A percentile compares a stretch with the other conserved stretches of the same genome.
These are phyloP conservation scores for Paecilomyces dactylethromorphus DNA, from an alignment of 2,329 filamentous ascomycete genomes.

Conservation along the genomic window DNA sequence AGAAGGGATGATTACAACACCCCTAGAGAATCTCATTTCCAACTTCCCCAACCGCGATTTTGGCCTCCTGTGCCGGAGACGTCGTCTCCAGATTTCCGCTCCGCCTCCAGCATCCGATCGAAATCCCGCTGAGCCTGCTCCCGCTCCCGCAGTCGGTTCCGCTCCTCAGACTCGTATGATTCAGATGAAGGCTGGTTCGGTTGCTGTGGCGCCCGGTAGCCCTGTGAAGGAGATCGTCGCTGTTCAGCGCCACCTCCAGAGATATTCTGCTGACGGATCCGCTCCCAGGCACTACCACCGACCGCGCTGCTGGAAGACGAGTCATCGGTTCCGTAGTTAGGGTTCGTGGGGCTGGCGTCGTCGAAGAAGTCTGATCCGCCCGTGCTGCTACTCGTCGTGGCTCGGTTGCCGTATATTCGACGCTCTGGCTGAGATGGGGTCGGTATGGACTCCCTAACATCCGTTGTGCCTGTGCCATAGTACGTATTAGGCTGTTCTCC, in stretches of 20 bases:
- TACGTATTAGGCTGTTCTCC: neutral
- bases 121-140: slow-evolving; percentile 38
- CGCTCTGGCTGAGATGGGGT: neutral
- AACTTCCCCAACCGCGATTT: neutral
- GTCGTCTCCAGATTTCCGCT: slow-evolving; percentile 10
- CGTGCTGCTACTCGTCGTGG: slow-evolving; percentile 3
- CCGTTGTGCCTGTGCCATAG: neutral
- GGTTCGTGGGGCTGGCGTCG: slow-evolving; percentile 30
- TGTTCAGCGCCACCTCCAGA: neutral
- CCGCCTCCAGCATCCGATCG: slow-evolving; percentile 35
- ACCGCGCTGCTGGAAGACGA: neutral
- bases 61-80: neutral
- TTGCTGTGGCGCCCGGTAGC: slow-evolving; percentile 1
- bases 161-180: slow-evolving; percentile 6
- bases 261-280: slow-evolving; percentile 25
- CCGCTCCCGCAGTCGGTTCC: slow-evolving; percentile 19
- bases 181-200: slow-evolving; percentile 3
- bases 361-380: slow-evolving; percentile 22
- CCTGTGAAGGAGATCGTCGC: neutral
- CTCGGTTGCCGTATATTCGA: neutral
- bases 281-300: slow-evolving; percentile 31
- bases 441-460: neutral
- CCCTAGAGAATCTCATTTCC: neutral
- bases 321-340: slow-evolving; percentile 20
- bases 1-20: no score